Conservation (phyloP, 2,329 filamentous ascomycete genomes). For the Pseudocercospora vitis region DNA sequence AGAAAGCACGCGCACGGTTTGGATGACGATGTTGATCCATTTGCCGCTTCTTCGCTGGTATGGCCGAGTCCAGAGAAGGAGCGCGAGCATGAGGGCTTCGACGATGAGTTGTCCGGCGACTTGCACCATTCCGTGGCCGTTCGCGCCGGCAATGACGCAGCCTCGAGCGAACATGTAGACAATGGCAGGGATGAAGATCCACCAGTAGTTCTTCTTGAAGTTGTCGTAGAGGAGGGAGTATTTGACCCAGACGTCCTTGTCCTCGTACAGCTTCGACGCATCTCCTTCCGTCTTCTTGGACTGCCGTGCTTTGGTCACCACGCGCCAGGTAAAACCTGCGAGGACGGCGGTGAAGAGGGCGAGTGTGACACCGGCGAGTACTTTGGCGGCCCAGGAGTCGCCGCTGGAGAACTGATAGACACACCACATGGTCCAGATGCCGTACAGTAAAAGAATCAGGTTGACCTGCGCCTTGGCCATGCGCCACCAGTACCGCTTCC, state of each 20-base stretch:
- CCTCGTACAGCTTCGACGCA: slow-evolving; percentile 71
- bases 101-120: slow-evolving; percentile 76
- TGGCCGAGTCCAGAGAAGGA: slow-evolving; percentile 82
- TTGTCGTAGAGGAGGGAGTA: slow-evolving; percentile 97
- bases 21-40: slow-evolving; percentile 90
- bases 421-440: slow-evolving; percentile 93
- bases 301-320: slow-evolving; percentile 71
- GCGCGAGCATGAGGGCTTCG: slow-evolving; percentile 73
- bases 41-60: slow-evolving; percentile 85
- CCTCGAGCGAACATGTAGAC: slow-evolving; percentile 90
- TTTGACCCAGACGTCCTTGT: slow-evolving; percentile 89
- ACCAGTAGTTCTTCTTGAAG: slow-evolving; percentile 95
- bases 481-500: slow-evolving; percentile 93
- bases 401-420: slow-evolving; percentile 92
- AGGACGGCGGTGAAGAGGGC: slow-evolving; percentile 76
- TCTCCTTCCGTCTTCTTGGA: slow-evolving; percentile 77
- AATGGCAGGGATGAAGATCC: slow-evolving; percentile 88
- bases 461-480: slow-evolving; percentile 86
- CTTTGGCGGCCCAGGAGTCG: slow-evolving; percentile 90
- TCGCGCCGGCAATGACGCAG: slow-evolving; percentile 76
- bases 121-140: slow-evolving; percentile 83
- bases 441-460: slow-evolving; percentile 87
- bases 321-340: slow-evolving; percentile 80
- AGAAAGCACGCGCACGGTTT: slow-evolving; percentile 83
- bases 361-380: slow-evolving; percentile 78